Conservation (phyloP, 805 yeast species). For the Starmerella kuoi region DNA sequence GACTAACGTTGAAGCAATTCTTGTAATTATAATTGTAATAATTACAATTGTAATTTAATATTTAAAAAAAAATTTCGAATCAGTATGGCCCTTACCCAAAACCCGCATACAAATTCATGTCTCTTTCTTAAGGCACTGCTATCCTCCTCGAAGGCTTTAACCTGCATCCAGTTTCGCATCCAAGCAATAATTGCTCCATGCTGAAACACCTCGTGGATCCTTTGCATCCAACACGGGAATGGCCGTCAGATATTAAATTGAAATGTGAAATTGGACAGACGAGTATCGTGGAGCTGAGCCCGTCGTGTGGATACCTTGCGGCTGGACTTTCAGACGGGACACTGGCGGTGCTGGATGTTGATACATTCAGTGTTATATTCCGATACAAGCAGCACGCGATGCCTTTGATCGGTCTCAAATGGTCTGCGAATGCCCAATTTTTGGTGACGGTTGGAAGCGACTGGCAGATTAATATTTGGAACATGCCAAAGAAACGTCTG, state of each 20-base stretch:
- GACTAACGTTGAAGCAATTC: too few species aligned
- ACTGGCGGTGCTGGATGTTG: constrained; percentile 13
- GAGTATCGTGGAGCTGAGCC: constrained; percentile 10
- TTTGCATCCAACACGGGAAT: constrained; percentile 12
- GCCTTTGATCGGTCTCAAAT: constrained; percentile 6
- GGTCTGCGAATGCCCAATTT: constrained; percentile 12
- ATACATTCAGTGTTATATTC: constrained; percentile 11
- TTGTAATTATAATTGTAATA: too few species aligned
- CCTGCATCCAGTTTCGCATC: background rate
- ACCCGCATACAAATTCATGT: too few species aligned
- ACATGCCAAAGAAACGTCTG: background rate
- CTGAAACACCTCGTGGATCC: constrained; percentile 17
- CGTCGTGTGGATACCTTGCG: constrained; percentile 11
- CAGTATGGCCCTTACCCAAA: too few species aligned
- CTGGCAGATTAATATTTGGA: constrained; percentile 18
- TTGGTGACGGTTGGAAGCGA: constrained; percentile 14
- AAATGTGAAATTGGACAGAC: constrained; percentile 12
- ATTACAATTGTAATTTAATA: too few species aligned
- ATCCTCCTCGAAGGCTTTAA: too few species aligned
- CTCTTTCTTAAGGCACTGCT: too few species aligned
- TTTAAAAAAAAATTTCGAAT: too few species aligned
- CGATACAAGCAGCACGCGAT: constrained; percentile 10
- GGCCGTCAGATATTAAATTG: constrained; percentile 13
- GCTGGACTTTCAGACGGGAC: constrained; percentile 13
- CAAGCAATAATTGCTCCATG: constrained; percentile 3